Evolutionary conservation across 208 protist genomes (phyloP).

Genomic region (Acanthamoeba healyi): DNA sequence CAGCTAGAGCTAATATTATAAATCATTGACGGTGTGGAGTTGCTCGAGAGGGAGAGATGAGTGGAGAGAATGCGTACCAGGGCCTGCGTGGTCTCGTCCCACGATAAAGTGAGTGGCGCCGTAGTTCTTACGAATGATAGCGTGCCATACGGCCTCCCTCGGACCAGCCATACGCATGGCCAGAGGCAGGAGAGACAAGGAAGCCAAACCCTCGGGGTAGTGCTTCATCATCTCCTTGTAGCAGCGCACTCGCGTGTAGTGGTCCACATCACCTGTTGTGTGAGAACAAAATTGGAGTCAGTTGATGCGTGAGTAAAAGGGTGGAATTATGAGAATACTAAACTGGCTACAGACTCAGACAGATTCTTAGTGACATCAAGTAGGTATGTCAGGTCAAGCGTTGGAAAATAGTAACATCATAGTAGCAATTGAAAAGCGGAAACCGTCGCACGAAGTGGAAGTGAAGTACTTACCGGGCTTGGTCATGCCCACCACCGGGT

Average conservation of each 20-base stretch:
- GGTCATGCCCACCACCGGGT: conserved; percentile 85
- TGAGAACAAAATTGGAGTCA: not conserved
- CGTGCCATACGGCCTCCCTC: conserved; percentile 92
- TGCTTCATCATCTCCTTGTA: conserved; percentile 77
- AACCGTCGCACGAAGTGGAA: not conserved
- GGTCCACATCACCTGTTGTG: conserved; percentile 78
- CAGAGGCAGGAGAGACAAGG: conserved; percentile 88
- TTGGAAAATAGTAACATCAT: conserved; percentile 12
- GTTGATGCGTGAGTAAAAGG: not conserved
- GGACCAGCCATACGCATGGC: conserved; percentile 93
- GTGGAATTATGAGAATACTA: not conserved
- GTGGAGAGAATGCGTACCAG: conserved; percentile 39
- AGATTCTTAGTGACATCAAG: conserved; percentile 79
- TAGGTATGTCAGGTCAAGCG: conserved; percentile 24
- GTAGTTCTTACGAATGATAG: conserved; percentile 94
- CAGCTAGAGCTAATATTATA: conserved; percentile 33
- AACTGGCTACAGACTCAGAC: conserved; percentile 72
- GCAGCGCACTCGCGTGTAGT: conserved; percentile 73
- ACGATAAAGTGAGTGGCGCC: conserved; percentile 94
- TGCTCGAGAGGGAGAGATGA: not conserved
- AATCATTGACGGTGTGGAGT: not conserved
- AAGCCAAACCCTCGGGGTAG: conserved; percentile 46
- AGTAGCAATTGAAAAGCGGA: not conserved
- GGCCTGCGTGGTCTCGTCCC: conserved; percentile 92
- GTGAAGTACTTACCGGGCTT: conserved; percentile 54